These are phyloP conservation scores for Crithidia bombi DNA, from an alignment of 208 protist species.

Conservation along the genomic window DNA sequence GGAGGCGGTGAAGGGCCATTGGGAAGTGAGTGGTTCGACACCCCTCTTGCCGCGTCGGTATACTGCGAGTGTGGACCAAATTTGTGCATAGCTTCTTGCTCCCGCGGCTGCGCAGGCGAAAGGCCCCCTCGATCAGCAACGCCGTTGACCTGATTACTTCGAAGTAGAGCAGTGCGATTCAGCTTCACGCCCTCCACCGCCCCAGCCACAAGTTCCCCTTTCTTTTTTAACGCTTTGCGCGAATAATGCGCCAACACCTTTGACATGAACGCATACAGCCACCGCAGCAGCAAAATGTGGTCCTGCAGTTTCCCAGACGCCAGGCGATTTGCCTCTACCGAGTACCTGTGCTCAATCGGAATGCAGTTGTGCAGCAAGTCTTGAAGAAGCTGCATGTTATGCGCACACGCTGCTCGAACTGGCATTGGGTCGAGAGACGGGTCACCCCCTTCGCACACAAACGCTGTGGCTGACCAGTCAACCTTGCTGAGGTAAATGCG, in stretches of 20 bases:
- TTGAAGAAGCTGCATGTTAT: conserved; percentile 77
- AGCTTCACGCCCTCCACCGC: conserved; percentile 62
- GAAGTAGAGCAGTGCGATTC: conserved; percentile 40
- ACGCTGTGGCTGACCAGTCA: conserved; percentile 62
- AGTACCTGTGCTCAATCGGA: conserved; percentile 47
- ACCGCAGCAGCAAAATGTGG: conserved; percentile 76
- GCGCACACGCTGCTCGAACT: conserved; percentile 49
- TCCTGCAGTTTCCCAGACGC: conserved; percentile 82
- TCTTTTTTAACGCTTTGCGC: conserved; percentile 49
- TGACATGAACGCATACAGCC: conserved; percentile 79
- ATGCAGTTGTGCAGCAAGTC: conserved; percentile 68
- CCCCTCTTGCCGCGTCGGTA: not conserved
- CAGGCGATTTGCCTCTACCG: conserved; percentile 66
- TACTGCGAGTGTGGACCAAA: not conserved
- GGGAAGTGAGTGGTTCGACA: not conserved
- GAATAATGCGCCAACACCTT: conserved; percentile 78
- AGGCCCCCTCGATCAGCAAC: not conserved
- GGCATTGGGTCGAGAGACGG: conserved; percentile 55
- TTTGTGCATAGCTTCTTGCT: not conserved
- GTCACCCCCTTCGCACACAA: conserved; percentile 68
- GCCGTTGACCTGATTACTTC: conserved; percentile 14
- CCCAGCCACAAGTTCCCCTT: conserved; percentile 17
- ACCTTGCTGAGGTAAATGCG: conserved; percentile 35
- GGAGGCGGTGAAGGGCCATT: not conserved
- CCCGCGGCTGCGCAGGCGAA: not conserved